Conservation (phyloP, 2,329 filamentous ascomycete species). For the Hymenoscyphus infarciens region DNA sequence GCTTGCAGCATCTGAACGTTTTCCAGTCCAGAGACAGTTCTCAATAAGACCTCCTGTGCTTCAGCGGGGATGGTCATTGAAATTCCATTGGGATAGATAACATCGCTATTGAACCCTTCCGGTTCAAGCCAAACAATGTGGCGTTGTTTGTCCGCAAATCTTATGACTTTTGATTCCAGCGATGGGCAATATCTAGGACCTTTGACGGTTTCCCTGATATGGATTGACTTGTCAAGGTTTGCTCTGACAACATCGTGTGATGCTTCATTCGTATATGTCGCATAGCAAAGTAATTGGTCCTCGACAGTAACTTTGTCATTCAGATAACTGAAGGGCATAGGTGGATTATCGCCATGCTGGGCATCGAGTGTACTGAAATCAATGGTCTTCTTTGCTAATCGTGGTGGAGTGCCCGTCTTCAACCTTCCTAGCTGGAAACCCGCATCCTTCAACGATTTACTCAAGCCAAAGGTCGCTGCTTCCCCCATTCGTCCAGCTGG, state of each 20-base stretch:
- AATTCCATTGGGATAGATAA: constrained; percentile 94
- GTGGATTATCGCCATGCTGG: constrained; percentile 80
- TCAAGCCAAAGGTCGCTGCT: constrained; percentile 86
- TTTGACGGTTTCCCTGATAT: constrained; percentile 92
- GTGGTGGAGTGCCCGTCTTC: constrained; percentile 93
- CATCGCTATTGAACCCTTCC: constrained; percentile 84
- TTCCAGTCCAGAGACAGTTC: constrained; percentile 83
- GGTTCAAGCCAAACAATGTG: constrained; percentile 98
- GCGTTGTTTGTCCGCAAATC: constrained; percentile 73
- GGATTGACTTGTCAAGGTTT: constrained; percentile 93
- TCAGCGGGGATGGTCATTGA: constrained; percentile 94
- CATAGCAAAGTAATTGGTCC: constrained; percentile 80
- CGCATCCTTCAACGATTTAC: constrained; percentile 82
- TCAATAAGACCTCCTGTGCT: constrained; percentile 80
- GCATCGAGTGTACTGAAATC: constrained; percentile 68
- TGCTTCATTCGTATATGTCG: constrained; percentile 79
- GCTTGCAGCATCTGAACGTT: constrained; percentile 88
- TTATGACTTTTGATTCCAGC: constrained; percentile 87
- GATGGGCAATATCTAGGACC: constrained; percentile 95
- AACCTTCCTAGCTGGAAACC: constrained; percentile 86
- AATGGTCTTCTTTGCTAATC: constrained; percentile 78
- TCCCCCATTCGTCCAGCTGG: constrained; percentile 92
- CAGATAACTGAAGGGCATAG: constrained; percentile 86
- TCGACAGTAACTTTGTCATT: constrained; percentile 74
- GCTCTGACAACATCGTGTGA: constrained; percentile 80